Conservation (phyloP, 2,329 filamentous ascomycete species). For the Aspergillus sp. region DNA sequence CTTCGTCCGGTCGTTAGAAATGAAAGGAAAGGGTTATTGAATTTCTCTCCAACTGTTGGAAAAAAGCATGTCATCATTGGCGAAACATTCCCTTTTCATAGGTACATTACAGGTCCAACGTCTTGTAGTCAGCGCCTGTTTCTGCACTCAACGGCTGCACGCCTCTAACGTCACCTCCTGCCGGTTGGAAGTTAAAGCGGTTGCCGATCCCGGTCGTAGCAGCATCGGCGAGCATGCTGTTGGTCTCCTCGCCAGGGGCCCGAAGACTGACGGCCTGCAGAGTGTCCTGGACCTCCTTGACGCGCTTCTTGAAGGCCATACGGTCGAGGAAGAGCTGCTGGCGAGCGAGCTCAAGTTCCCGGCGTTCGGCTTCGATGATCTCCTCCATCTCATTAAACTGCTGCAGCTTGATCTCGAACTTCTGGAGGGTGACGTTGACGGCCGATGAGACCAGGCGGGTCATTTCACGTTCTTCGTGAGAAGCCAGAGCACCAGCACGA, state of each 20-base stretch:
- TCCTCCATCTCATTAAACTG: slow-evolving; percentile 97
- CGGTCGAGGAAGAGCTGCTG: slow-evolving; percentile 94
- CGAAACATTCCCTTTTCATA: no score
- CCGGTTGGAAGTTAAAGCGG: slow-evolving; percentile 45
- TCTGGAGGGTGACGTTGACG: slow-evolving; percentile 91
- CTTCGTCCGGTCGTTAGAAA: slow-evolving; percentile 9
- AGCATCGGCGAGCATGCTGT: slow-evolving; percentile 37
- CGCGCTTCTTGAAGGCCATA: slow-evolving; percentile 82
- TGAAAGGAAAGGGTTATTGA: not conserved
- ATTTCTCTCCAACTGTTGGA: not conserved
- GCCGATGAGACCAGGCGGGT: slow-evolving; percentile 88
- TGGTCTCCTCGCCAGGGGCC: slow-evolving; percentile 45
- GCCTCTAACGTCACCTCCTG: slow-evolving; percentile 32
- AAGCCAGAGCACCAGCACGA: slow-evolving; percentile 82
- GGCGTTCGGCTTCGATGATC: slow-evolving; percentile 84
- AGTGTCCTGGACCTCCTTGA: slow-evolving; percentile 77
- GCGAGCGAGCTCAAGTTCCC: slow-evolving; percentile 86
- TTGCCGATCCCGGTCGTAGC: slow-evolving; percentile 40
- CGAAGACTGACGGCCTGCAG: slow-evolving; percentile 53
- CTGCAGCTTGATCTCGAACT: slow-evolving; percentile 91
- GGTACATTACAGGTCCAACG: slow-evolving; percentile 42
- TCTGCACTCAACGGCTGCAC: slow-evolving; percentile 45
- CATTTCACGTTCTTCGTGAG: slow-evolving; percentile 96
- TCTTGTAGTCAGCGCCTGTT: slow-evolving; percentile 45
- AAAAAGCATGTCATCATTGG: not conserved